These are phyloP conservation scores for Penicillium cinerascens DNA, from an alignment of 495 filamentous ascomycete species.

Conservation along the genomic window DNA sequence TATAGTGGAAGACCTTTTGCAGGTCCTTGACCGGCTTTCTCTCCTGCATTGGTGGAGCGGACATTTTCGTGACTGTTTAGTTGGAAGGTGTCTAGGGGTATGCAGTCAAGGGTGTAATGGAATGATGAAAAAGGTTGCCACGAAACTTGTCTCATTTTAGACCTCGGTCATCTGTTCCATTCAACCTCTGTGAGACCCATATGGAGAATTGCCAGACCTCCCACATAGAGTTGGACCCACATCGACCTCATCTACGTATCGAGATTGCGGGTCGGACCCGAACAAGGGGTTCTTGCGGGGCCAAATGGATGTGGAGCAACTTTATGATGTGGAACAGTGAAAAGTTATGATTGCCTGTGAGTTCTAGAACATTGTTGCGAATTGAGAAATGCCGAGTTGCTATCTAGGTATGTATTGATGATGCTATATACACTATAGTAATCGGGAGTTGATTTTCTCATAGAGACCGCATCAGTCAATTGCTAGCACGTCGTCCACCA, in stretches of 20 bases:
- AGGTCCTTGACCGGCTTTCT: slow-evolving; percentile 34
- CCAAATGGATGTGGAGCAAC: slow-evolving; percentile 13
- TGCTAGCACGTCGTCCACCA: slow-evolving; percentile 51
- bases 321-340: background rate
- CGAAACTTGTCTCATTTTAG: background rate
- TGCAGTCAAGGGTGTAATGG: background rate
- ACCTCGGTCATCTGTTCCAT: background rate
- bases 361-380: no score
- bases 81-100: background rate
- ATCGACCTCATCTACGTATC: slow-evolving; percentile 5
- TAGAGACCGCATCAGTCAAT: slow-evolving; percentile 3
- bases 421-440: background rate
- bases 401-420: no score
- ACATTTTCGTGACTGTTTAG: slow-evolving; percentile 8
- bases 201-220: slow-evolving; percentile 4
- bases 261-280: background rate
- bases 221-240: slow-evolving; percentile 13
- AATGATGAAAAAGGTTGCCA: background rate
- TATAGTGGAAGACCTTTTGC: slow-evolving; percentile 42
- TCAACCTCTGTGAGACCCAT: background rate
- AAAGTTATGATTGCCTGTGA: no score
- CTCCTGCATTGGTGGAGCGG: slow-evolving; percentile 23
- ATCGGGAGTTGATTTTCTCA: no score
- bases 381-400: background rate
- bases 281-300: slow-evolving; percentile 7